phyloP scores from a whole-genome alignment of 169 alveolate genomes.

The Sarcocystis neurona region DNA sequence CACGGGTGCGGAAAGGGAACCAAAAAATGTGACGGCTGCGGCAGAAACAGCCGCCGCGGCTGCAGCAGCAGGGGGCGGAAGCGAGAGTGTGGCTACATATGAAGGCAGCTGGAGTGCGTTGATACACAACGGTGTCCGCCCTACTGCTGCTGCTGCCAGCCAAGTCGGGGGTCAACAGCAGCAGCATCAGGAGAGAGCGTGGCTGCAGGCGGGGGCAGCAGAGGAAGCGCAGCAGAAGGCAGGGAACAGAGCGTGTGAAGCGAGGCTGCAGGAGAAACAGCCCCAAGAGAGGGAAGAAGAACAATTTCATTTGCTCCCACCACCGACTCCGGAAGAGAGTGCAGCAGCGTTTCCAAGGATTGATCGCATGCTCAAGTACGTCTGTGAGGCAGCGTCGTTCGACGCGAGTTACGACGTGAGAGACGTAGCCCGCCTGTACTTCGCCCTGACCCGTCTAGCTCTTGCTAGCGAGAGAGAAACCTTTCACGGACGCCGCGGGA shows the following conservation, averaged over 20 bases:
- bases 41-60: not conserved
- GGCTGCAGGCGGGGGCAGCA: too few species aligned
- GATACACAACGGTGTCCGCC: not conserved
- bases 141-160: not conserved
- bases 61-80: not conserved
- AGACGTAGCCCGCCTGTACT: conserved; percentile 46
- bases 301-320: not conserved
- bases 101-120: not conserved
- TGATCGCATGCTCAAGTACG: conserved; percentile 12
- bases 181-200: too few species aligned
- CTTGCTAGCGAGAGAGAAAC: not conserved
- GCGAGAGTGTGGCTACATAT: not conserved
- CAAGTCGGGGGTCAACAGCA: not conserved
- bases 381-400: conserved; percentile 38
- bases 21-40: not conserved
- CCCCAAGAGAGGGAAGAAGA: not conserved
- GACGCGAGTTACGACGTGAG: conserved; percentile 64
- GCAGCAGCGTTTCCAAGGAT: conserved; percentile 33
- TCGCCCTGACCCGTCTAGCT: not conserved
- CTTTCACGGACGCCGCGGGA: not conserved
- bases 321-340: conserved; percentile 51
- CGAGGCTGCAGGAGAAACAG: too few species aligned
- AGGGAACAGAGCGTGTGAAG: too few species aligned
- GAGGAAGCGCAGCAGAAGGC: too few species aligned
- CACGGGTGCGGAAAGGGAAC: not conserved